Evolutionary conservation across 2,329 filamentous ascomycete species (phyloP), one percentile per base, ranked within the genome.

Genomic region (Colletotrichum somersetense): DNA sequence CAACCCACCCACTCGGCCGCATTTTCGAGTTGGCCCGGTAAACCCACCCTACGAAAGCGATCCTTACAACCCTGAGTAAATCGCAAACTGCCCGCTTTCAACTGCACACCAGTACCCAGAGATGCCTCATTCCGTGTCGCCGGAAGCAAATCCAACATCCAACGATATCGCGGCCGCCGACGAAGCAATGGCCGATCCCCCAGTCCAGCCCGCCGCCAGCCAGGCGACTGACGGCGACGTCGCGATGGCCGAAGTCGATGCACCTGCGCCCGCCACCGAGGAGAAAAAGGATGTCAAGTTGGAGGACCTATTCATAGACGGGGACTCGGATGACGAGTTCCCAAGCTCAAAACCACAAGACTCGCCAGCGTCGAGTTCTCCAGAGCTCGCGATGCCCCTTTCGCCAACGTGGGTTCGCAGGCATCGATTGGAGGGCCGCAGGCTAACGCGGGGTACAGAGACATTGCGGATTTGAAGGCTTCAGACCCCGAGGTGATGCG

Each of bases 401-500:
- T 85, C 85, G 35, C 83, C 84, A 59, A 77, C 81, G 86, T 87
- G 78, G 77, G 84, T 77, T 23, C 30, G 38, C 20, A 18, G 26
- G 3, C 33, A 18, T 18, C 30, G 12, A 6, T n/a, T 40, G 14
- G 3, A 1, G 50, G 14, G 44, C 23, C 12, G 12, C 10, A 20
- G 48, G 35, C 67, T 74, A 56, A 74, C 26, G 18, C 5, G 30
- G 18, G 20, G 44, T 8, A 3, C 50, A 83, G 82, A 59, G 81
- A 82, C 59, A 66, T 79, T 10, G 72, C 81, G 18, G 77, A 81
- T 0, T 76, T 86, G 44, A 84, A 82, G 48, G 86, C 88, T 53
- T 93, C 91, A 50, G 94, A 97, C 76, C 91, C 93, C 1, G 93
- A 95, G 78, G 89, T 97, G 14, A 95, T 98, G 91, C 91, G 93